Evolutionary conservation across 2,329 filamentous ascomycete genomes (phyloP), one percentile per base, ranked within the genome.

Genomic region (Lachnellula suecica): DNA sequence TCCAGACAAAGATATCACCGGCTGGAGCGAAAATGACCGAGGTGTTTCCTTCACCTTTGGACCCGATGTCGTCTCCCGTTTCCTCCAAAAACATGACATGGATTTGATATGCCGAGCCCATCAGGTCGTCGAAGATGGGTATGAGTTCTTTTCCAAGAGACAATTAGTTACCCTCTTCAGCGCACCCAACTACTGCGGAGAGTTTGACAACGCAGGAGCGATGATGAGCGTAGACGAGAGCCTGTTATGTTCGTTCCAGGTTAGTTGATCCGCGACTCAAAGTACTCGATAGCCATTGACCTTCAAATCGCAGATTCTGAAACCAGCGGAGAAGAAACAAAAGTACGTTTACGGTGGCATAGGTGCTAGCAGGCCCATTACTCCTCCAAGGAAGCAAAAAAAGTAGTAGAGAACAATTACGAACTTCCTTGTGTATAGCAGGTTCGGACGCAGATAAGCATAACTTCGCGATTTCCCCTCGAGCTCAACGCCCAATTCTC

Each of bases 141-240:
- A 99, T 76, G 94, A 99, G 73, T 99, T 99, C 81, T 99, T 99
- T 79, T 96, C 91, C 57, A 97, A 97, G 78, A 87, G 94, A 65
- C 93, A 97, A 74, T 80, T 99, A 60, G 94, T 99, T 59, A 99
- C 94, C 52, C 79, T 99, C 53, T 99, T 99, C 79, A 96, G 91
- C 69, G 94, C 94, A 48, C 94, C 94, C 63, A 99, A 99, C 78
- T 99, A 99, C 80, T 99, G 93, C 68, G 93, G 93, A 73, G 94
- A 99, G 77, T 99, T 99, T 70, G 94, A 99, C 80, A 99, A 99
- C 70, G 93, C 93, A 48, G 94, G 94, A 71, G 94, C 94, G 60
- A 97, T 99, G 93, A 97, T 99, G 94, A 97, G 92, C 70, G 94
- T 99, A 35, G 94, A 97, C 71, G 94, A 97, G 81, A 97, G 92